These are phyloP conservation scores for Acrocalymma vagum DNA, from an alignment of 2,329 filamentous ascomycete species.

Conservation along the genomic window DNA sequence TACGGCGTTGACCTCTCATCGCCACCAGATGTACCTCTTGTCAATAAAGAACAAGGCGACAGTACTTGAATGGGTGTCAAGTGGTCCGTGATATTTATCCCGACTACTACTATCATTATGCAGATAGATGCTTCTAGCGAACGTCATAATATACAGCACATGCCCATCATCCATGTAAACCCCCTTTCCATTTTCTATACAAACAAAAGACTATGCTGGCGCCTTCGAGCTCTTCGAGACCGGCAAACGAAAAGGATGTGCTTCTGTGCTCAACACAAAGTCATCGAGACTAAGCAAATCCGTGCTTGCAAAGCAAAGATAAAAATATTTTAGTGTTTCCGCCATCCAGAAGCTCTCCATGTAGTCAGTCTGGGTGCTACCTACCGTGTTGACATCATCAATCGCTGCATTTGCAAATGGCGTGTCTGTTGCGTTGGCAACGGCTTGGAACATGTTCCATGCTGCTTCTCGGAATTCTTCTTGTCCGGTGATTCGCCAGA, in stretches of 20 bases:
- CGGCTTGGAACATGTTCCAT: constrained; percentile 56
- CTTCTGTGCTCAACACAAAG: constrained; percentile 59
- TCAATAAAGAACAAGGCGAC: too few species aligned
- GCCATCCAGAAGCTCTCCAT: constrained; percentile 61
- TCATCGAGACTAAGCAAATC: constrained; percentile 54
- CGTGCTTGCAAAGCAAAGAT: constrained; percentile 55
- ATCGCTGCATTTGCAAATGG: constrained; percentile 53
- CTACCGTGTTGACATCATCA: constrained; percentile 48
- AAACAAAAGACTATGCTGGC: too few species aligned
- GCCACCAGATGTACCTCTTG: too few species aligned
- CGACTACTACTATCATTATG: too few species aligned
- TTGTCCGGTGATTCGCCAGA: constrained; percentile 66
- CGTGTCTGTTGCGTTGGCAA: constrained; percentile 51
- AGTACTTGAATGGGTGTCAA: too few species aligned
- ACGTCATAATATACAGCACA: too few species aligned
- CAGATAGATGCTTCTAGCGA: too few species aligned
- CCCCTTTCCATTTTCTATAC: too few species aligned
- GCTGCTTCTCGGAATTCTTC: constrained; percentile 50
- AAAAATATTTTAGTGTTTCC: constrained; percentile 60
- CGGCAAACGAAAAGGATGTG: constrained; percentile 52
- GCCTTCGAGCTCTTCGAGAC: too few species aligned
- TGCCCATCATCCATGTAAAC: too few species aligned
- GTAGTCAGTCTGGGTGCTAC: constrained; percentile 45
- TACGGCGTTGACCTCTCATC: too few species aligned
- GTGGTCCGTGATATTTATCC: too few species aligned